phyloP scores from a whole-genome alignment of 192 early-diverging fungal species.

The Geranomyces variabilis region DNA sequence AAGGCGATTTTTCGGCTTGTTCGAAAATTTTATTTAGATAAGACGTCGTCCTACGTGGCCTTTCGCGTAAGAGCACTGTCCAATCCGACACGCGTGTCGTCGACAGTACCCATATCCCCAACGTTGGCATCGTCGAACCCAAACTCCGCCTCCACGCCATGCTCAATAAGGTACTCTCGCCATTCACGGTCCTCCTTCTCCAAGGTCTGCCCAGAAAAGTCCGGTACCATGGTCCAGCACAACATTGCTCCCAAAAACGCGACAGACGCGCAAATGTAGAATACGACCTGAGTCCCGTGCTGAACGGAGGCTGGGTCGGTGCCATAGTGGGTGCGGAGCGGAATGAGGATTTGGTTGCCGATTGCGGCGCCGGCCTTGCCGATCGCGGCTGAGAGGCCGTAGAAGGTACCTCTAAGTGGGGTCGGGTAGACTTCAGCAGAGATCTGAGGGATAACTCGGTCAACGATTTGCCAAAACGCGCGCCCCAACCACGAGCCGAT shows the following conservation, averaged over 20 bases:
- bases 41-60: too few species aligned
- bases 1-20: too few species aligned
- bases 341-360: constrained; percentile 43
- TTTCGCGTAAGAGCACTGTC: not conserved
- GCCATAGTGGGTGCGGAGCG: constrained; percentile 15
- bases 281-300: not conserved
- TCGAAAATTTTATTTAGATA: too few species aligned
- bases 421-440: constrained; percentile 77
- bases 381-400: constrained; percentile 77
- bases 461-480: too few species aligned
- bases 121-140: not conserved
- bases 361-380: constrained; percentile 77
- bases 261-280: constrained; percentile 27
- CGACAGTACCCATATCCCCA: not conserved
- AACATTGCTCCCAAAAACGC: constrained; percentile 52
- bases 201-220: constrained; percentile 50
- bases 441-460: constrained; percentile 43
- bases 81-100: not conserved
- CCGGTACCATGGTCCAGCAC: constrained; percentile 52
- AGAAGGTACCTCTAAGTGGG: constrained; percentile 69
- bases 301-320: constrained; percentile 1
- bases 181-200: constrained; percentile 53
- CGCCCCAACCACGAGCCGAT: too few species aligned
- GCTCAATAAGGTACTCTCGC: constrained; percentile 45
- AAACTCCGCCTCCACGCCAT: constrained; percentile 33